phyloP scores from a whole-genome alignment of 768 basidiomycete species.

The Naganishia vaughanmartiniae region DNA sequence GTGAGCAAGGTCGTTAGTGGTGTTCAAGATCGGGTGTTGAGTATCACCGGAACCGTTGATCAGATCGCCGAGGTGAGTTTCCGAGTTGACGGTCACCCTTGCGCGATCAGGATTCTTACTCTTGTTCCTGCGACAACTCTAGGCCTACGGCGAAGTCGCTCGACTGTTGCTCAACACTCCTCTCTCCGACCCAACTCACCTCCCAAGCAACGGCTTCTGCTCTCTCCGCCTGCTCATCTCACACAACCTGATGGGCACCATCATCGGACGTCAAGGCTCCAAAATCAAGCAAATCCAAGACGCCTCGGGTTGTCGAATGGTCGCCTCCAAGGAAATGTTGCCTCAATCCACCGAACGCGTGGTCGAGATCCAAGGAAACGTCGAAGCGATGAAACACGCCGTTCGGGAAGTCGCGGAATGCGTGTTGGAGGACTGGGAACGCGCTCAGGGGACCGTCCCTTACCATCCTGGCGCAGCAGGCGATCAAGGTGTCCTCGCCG shows the following conservation, averaged over 20 bases:
- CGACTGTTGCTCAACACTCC: conserved; percentile 77
- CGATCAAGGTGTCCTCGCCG: conserved; percentile 52
- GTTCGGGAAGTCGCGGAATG: conserved; percentile 95
- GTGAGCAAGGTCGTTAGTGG: conserved; percentile 98
- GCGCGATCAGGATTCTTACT: conserved; percentile 33
- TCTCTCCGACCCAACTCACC: conserved; percentile 67
- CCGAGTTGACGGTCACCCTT: conserved; percentile 18
- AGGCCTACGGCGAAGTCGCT: conserved; percentile 93
- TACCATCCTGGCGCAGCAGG: conserved; percentile 86
- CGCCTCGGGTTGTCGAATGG: conserved; percentile 91
- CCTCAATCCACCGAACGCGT: conserved; percentile 98
- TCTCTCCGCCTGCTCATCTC: conserved; percentile 96
- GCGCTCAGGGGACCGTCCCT: conserved; percentile 86
- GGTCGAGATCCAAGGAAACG: conserved; percentile 92
- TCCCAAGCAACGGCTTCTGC: conserved; percentile 67
- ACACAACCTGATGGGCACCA: conserved; percentile 98
- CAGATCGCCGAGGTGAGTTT: conserved; percentile 77
- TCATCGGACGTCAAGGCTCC: conserved; percentile 91
- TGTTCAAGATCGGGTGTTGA: conserved; percentile 95
- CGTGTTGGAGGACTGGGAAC: conserved; percentile 93
- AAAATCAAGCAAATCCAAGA: conserved; percentile 99
- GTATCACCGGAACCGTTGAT: conserved; percentile 86
- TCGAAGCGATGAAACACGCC: conserved; percentile 87
- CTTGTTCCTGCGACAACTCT: conserved; percentile 22
- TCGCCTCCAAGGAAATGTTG: conserved; percentile 97